These are phyloP conservation scores for Paecilomyces dactylethromorphus DNA, from an alignment of 2,329 filamentous ascomycete genomes.

Conservation along the genomic window DNA sequence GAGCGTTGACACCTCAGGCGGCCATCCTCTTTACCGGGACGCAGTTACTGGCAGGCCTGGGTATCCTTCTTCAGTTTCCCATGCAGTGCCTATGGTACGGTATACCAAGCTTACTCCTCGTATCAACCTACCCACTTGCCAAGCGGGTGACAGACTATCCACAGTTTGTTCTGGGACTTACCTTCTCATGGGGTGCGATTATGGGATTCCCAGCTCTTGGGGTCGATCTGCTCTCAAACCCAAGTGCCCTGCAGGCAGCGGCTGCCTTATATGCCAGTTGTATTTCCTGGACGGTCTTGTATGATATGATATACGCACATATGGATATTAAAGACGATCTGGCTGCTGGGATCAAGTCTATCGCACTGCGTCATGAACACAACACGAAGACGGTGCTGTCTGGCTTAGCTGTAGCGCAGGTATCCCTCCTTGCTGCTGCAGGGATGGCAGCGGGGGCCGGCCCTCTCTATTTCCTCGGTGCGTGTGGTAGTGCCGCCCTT, in stretches of 20 bases:
- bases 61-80: constrained; percentile 38
- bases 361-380: constrained; percentile 43
- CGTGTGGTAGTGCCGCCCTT: constrained; percentile 50
- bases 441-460: constrained; percentile 48
- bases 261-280: constrained; percentile 41
- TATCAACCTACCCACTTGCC: constrained; percentile 44
- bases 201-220: constrained; percentile 43
- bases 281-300: constrained; percentile 43
- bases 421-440: constrained; percentile 37
- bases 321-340: constrained; percentile 48
- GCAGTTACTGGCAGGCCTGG: constrained; percentile 36
- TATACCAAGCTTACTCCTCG: constrained; percentile 37
- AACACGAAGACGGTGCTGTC: constrained; percentile 40
- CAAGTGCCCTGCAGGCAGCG: constrained; percentile 29
- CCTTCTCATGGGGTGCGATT: constrained; percentile 46
- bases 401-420: constrained; percentile 33
- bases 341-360: constrained; percentile 45
- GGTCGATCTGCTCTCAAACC: constrained; percentile 36
- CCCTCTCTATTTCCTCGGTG: constrained; percentile 52
- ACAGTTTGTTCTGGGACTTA: constrained; percentile 45
- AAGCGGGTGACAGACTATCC: constrained; percentile 50
- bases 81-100: constrained; percentile 37
- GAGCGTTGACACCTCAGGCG: constrained; percentile 41
- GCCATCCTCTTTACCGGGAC: constrained; percentile 39
- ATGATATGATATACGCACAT: constrained; percentile 48